A percentile compares a stretch with the other conserved stretches of the same genome.
These are phyloP conservation scores for Trichoderma sp. DNA, from an alignment of 2,329 filamentous ascomycete species.

Conservation along the genomic window DNA sequence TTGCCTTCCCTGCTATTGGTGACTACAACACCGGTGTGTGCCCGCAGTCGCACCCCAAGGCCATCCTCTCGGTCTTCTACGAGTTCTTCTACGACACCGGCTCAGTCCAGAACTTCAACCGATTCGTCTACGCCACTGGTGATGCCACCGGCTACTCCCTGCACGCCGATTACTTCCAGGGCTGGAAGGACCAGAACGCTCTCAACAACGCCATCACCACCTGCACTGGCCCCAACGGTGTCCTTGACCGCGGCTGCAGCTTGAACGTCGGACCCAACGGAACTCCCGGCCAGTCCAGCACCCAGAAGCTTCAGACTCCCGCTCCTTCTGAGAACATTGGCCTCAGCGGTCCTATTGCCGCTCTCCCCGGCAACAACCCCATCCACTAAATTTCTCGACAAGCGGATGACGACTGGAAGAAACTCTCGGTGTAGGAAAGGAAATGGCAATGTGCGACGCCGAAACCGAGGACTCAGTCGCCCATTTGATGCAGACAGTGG, in stretches of 20 bases:
- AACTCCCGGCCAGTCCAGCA: constrained; percentile 22
- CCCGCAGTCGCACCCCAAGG: constrained; percentile 38
- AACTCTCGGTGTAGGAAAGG: neutral
- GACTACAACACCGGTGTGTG: constrained; percentile 20
- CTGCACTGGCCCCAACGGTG: constrained; percentile 28
- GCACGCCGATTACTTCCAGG: constrained; percentile 32
- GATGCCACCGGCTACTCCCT: constrained; percentile 31
- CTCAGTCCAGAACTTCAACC: constrained; percentile 28
- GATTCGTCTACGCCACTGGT: constrained; percentile 29
- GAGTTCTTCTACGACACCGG: constrained; percentile 46
- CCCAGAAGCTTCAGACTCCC: constrained; percentile 22
- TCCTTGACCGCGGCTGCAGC: constrained; percentile 26
- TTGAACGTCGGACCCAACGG: constrained; percentile 28
- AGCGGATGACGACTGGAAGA: neutral
- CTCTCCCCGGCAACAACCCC: constrained; percentile 30
- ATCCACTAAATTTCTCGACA: constrained; percentile 18
- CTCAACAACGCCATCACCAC: constrained; percentile 28
- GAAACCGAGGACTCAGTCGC: neutral
- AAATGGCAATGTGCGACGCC: neutral
- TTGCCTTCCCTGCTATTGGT: constrained; percentile 28
- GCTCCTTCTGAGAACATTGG: constrained; percentile 29
- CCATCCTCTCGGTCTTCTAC: constrained; percentile 44
- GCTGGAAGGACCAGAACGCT: constrained; percentile 30
- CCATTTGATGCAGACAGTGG: neutral
- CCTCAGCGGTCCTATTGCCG: constrained; percentile 24